These are phyloP conservation scores for Diddensiella transvaalensis DNA, from an alignment of 805 yeast genomes.

Conservation along the genomic window DNA sequence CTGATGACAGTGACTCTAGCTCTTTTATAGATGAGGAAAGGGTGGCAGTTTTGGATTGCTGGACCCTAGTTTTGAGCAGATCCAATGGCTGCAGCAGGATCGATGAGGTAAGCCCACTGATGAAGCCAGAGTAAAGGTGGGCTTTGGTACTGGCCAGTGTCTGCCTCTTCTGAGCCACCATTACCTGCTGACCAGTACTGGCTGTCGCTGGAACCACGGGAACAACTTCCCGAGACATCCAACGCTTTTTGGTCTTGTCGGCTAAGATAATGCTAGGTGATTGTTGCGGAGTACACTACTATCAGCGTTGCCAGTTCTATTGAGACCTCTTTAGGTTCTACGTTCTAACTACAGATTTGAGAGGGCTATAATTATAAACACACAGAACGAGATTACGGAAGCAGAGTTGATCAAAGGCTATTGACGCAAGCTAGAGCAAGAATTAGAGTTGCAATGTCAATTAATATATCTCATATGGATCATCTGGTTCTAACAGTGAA, in stretches of 20 bases:
- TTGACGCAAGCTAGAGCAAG: too few species aligned
- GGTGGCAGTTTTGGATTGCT: conserved; percentile 43
- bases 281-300: too few species aligned
- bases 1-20: conserved; percentile 35
- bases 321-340: too few species aligned
- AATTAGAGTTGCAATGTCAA: background rate
- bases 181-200: background rate
- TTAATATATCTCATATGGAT: background rate
- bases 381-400: too few species aligned
- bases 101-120: conserved; percentile 81
- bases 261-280: too few species aligned
- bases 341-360: too few species aligned
- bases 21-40: conserved; percentile 25
- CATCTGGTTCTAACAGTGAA: background rate
- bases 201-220: background rate
- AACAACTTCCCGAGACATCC: background rate
- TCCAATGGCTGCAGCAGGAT: conserved; percentile 84
- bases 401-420: too few species aligned
- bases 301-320: too few species aligned
- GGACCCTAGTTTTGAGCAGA: conserved; percentile 80
- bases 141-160: background rate
- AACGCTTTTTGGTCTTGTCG: too few species aligned
- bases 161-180: background rate
- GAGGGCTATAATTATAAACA: too few species aligned
- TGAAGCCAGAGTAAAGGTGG: conserved; percentile 76